Evolutionary conservation across 352 stramenopile species (phyloP).

Genomic region (Globisporangium viniferum): DNA sequence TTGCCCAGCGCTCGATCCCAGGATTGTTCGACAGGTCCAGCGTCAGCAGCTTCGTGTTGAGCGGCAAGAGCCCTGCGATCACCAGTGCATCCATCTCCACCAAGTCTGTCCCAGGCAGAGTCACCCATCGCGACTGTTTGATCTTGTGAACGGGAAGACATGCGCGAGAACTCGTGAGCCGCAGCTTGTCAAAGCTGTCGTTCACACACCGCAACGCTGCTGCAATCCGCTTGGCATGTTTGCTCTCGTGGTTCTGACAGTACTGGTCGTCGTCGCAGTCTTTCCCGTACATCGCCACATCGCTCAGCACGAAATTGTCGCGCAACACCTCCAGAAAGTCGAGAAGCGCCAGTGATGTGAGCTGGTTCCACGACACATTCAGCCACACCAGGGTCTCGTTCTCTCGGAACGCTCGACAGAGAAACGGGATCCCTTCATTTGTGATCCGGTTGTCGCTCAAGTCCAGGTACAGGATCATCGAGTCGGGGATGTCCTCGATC

Average conservation of each 20-base stretch:
- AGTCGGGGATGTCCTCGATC: constrained; percentile 59
- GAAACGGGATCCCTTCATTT: constrained; percentile 30
- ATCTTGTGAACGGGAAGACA: constrained; percentile 59
- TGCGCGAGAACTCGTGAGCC: constrained; percentile 39
- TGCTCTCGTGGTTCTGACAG: constrained; percentile 54
- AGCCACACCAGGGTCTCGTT: constrained; percentile 72
- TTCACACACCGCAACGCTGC: constrained; percentile 50
- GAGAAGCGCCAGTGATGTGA: constrained; percentile 42
- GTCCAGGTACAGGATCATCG: constrained; percentile 52
- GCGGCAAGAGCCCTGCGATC: constrained; percentile 49
- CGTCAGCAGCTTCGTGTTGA: constrained; percentile 51
- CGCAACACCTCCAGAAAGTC: constrained; percentile 36
- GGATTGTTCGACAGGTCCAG: constrained; percentile 67
- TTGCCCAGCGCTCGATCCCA: constrained; percentile 41
- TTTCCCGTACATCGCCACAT: constrained; percentile 44
- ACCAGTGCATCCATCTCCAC: constrained; percentile 64
- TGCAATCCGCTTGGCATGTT: constrained; percentile 45
- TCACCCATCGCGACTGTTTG: constrained; percentile 60
- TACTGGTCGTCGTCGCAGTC: constrained; percentile 52
- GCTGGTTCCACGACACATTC: constrained; percentile 65
- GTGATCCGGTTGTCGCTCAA: constrained; percentile 56
- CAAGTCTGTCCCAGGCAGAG: constrained; percentile 29
- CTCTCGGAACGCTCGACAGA: constrained; percentile 49
- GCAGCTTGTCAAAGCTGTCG: constrained; percentile 38
- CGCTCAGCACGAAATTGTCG: constrained; percentile 58